A percentile compares a stretch with the other conserved stretches of the same genome.
Conservation (phyloP, 768 basidiomycete species). For the Suillus alpinus region DNA sequence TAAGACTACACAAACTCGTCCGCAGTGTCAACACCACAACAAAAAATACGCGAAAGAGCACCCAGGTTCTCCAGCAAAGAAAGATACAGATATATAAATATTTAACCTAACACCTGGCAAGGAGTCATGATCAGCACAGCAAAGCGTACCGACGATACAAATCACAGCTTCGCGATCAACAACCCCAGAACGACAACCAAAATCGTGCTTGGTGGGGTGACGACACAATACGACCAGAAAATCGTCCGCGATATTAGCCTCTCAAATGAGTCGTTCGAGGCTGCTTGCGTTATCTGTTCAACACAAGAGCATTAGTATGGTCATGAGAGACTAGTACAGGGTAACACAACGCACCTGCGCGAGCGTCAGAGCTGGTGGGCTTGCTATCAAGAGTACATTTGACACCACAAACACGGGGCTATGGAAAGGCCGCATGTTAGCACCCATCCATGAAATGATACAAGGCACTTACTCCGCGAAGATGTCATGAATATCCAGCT, state of each 20-base stretch:
- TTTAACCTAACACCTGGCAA: neutral
- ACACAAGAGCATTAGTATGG: conserved; percentile 3
- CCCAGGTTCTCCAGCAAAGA: neutral
- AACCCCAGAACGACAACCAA: conserved; percentile 75
- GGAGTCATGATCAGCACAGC: neutral
- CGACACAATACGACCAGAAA: conserved; percentile 87
- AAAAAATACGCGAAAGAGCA: too few species aligned
- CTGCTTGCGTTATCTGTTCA: conserved; percentile 78
- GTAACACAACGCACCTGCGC: conserved; percentile 45
- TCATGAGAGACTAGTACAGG: neutral
- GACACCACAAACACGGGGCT: conserved; percentile 89
- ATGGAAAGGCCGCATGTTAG: conserved; percentile 2
- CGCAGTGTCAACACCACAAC: neutral
- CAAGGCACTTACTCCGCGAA: conserved; percentile 68
- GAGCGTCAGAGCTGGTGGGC: conserved; percentile 77
- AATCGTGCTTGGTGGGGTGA: conserved; percentile 86
- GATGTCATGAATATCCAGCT: conserved; percentile 54
- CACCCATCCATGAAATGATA: conserved; percentile 3
- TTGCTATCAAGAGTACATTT: conserved; percentile 76
- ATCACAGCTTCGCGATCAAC: conserved; percentile 51
- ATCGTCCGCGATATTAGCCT: conserved; percentile 87
- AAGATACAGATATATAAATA: neutral
- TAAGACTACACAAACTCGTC: neutral
- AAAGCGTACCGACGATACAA: neutral
- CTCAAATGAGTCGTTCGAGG: conserved; percentile 83